A percentile compares a stretch with the other conserved stretches of the same genome.
Evolutionary conservation across 495 filamentous ascomycete species (phyloP).

Genomic region (Pyrenula aspistea): DNA sequence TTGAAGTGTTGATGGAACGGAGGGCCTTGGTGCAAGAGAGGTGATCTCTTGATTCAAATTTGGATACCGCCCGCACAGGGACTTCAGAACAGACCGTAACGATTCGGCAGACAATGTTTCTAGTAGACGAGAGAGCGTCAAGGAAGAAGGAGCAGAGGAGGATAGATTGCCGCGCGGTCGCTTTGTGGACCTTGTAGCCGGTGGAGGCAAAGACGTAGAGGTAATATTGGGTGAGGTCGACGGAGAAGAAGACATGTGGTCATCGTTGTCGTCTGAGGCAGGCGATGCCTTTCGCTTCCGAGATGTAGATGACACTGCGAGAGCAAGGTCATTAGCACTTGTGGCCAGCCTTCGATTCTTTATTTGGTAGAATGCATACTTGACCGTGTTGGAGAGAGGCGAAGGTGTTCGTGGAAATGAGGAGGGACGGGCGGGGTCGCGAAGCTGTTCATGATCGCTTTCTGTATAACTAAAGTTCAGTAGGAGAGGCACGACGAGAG

Average conservation of each 20-base stretch:
- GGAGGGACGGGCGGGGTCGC: slow-evolving; percentile 58
- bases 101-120: slow-evolving; percentile 82
- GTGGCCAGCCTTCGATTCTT: not conserved
- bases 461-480: not conserved
- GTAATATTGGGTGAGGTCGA: slow-evolving; percentile 63
- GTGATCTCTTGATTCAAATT: slow-evolving; percentile 59
- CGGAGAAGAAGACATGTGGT: slow-evolving; percentile 82
- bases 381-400: slow-evolving; percentile 57
- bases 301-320: slow-evolving; percentile 40
- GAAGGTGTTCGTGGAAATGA: slow-evolving; percentile 60
- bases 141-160: slow-evolving; percentile 66
- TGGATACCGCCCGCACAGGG: slow-evolving; percentile 81
- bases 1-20: slow-evolving; percentile 62
- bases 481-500: not conserved
- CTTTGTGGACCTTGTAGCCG: slow-evolving; percentile 48
- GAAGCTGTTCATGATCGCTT: slow-evolving; percentile 42
- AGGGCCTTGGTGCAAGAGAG: slow-evolving; percentile 73
- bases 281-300: slow-evolving; percentile 88
- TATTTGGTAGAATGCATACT: slow-evolving; percentile 36
- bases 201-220: slow-evolving; percentile 50
- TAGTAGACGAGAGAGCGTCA: slow-evolving; percentile 70
- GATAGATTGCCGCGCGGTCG: slow-evolving; percentile 53
- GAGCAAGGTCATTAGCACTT: slow-evolving; percentile 22
- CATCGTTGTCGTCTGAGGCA: slow-evolving; percentile 50
- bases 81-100: slow-evolving; percentile 68